These are phyloP conservation scores for Coemansia sp. DNA, from an alignment of 192 early-diverging fungal species.

Conservation along the genomic window DNA sequence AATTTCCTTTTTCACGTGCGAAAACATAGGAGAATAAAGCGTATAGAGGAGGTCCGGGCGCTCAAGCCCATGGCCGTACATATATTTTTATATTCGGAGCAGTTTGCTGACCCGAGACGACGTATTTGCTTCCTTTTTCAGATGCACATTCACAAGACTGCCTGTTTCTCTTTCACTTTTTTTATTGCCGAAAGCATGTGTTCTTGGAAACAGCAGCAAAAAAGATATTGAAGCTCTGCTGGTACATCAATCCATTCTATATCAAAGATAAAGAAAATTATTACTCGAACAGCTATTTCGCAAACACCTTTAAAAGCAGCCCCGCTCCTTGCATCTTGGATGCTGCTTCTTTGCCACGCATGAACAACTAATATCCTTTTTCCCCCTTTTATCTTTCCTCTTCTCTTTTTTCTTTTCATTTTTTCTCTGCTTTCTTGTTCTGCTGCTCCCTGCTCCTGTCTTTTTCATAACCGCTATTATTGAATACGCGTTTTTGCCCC, in stretches of 20 bases:
- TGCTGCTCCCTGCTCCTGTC: too few species aligned
- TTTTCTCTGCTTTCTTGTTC: background rate
- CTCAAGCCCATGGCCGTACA: background rate
- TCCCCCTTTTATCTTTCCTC: background rate
- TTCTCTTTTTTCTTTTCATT: background rate
- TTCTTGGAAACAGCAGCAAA: too few species aligned
- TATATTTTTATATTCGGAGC: background rate
- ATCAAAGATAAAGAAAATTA: slow-evolving; percentile 5
- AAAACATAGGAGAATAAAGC: background rate
- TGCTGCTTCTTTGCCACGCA: background rate
- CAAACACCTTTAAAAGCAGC: background rate
- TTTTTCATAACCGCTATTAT: too few species aligned
- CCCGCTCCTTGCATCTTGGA: background rate
- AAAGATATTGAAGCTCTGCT: too few species aligned
- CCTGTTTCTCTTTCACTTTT: background rate
- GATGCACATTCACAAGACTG: slow-evolving; percentile 6
- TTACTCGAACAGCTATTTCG: too few species aligned
- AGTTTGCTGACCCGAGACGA: background rate
- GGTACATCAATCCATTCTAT: too few species aligned
- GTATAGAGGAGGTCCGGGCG: background rate
- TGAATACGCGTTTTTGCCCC: too few species aligned
- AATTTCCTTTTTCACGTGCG: background rate
- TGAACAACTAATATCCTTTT: background rate
- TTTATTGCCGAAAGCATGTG: too few species aligned
- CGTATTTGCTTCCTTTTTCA: background rate